Evolutionary conservation across 305 asterid genomes (phyloP).

Genomic region (Fraxinus greggii): DNA sequence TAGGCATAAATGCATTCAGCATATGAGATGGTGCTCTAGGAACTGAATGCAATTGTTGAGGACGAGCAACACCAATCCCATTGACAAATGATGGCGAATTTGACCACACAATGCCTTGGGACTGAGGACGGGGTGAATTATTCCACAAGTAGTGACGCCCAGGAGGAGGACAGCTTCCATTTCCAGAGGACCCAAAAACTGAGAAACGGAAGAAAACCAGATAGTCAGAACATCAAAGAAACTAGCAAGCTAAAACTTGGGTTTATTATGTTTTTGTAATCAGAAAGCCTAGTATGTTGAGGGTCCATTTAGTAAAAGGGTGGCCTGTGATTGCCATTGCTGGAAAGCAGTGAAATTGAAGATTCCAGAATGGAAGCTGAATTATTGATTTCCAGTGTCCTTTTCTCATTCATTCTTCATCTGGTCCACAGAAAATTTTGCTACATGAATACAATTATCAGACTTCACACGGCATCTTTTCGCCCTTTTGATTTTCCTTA

Average conservation of each 20-base stretch:
- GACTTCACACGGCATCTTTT: constrained; percentile 9
- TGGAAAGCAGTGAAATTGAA: constrained; percentile 13
- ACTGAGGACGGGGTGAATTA: constrained; percentile 63
- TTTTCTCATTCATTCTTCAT: constrained; percentile 13
- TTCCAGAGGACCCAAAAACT: constrained; percentile 75
- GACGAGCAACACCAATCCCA: constrained; percentile 60
- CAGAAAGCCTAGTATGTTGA: not conserved
- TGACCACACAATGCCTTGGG: constrained; percentile 79
- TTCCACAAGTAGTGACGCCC: constrained; percentile 90
- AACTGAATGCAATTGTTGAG: constrained; percentile 76
- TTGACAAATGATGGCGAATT: constrained; percentile 76
- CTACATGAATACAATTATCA: constrained; percentile 3
- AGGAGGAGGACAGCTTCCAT: constrained; percentile 78
- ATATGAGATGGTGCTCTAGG: constrained; percentile 75
- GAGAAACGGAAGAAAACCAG: constrained; percentile 28
- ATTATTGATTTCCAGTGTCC: constrained; percentile 3
- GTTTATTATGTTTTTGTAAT: not conserved
- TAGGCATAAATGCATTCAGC: constrained; percentile 58
- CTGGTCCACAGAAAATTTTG: not conserved
- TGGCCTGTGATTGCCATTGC: constrained; percentile 1
- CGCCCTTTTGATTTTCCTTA: not conserved
- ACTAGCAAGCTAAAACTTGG: constrained; percentile 4
- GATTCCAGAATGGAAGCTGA: constrained; percentile 7
- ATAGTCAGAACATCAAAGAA: constrained; percentile 16
- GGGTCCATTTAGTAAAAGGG: constrained; percentile 5